Conservation (phyloP, 305 asterid genomes). For the Stenogyne calaminthoides region DNA sequence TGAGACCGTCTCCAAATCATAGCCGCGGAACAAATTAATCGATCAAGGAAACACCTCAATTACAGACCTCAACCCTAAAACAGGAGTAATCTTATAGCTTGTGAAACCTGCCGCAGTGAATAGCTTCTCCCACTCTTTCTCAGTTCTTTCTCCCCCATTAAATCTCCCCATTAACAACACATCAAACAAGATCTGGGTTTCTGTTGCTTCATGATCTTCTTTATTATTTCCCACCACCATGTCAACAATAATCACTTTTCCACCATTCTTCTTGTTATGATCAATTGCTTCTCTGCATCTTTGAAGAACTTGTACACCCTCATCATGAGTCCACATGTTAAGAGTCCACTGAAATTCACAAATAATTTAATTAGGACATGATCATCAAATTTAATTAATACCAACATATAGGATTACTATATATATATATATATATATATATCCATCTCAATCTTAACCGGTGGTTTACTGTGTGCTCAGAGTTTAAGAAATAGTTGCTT, state of each 20-base stretch:
- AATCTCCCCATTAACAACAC: constrained; percentile 3
- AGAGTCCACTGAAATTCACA: constrained; percentile 22
- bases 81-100: constrained; percentile 11
- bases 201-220: constrained; percentile 1
- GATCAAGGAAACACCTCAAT: constrained; percentile 23
- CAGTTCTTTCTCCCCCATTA: constrained; percentile 24
- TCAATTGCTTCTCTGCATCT: constrained; percentile 27
- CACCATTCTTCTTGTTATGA: not conserved
- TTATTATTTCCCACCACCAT: constrained; percentile 8
- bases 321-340: constrained; percentile 21
- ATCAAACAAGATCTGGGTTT: constrained; percentile 14
- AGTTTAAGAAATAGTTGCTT: no score
- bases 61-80: constrained; percentile 21
- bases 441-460: no score
- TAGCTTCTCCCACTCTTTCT: constrained; percentile 29
- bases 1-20: not conserved
- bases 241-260: constrained; percentile 24
- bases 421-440: no score
- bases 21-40: not conserved
- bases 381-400: not conserved
- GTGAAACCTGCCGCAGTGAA: constrained; percentile 10
- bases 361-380: not conserved
- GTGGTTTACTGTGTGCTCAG: no score
- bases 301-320: not conserved
- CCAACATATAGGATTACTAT: not conserved